These are phyloP conservation scores for Leptographium procerum DNA, from an alignment of 2,329 filamentous ascomycete species.

Conservation along the genomic window DNA sequence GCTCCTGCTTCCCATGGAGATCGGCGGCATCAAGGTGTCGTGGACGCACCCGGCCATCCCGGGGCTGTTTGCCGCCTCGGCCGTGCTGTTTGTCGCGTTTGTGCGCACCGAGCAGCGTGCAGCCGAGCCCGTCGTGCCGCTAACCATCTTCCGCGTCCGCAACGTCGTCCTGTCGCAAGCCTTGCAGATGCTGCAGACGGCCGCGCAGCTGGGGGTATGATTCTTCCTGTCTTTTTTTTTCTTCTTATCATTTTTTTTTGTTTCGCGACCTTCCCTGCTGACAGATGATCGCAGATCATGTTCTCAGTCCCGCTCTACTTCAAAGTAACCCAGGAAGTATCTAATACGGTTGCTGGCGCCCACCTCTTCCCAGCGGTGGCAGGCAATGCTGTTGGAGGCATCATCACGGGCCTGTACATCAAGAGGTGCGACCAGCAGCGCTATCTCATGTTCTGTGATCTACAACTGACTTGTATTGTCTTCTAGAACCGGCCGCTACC, in stretches of 20 bases:
- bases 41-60: conserved; percentile 26
- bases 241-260: background rate
- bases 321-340: conserved; percentile 46
- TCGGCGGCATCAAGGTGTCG: conserved; percentile 26
- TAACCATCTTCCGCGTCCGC: conserved; percentile 38
- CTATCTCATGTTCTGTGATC: no score
- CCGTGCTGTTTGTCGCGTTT: conserved; percentile 21
- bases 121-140: conserved; percentile 46
- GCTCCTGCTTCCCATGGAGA: conserved; percentile 26
- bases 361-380: conserved; percentile 57
- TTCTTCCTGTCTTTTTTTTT: background rate
- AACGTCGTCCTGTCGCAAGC: conserved; percentile 42
- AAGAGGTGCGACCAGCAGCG: conserved; percentile 20
- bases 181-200: conserved; percentile 39
- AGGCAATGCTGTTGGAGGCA: conserved; percentile 53
- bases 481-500: conserved; percentile 49
- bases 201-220: conserved; percentile 45
- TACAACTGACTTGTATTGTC: background rate
- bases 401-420: conserved; percentile 48
- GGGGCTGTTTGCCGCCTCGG: conserved; percentile 19
- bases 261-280: no score
- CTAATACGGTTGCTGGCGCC: conserved; percentile 44
- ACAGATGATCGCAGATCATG: conserved; percentile 30
- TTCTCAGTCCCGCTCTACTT: conserved; percentile 60
- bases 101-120: conserved; percentile 25